Evolutionary conservation across 441 rosid species (phyloP), one percentile per base, ranked within the genome.

Genomic region (Pelargonium citronellum): DNA sequence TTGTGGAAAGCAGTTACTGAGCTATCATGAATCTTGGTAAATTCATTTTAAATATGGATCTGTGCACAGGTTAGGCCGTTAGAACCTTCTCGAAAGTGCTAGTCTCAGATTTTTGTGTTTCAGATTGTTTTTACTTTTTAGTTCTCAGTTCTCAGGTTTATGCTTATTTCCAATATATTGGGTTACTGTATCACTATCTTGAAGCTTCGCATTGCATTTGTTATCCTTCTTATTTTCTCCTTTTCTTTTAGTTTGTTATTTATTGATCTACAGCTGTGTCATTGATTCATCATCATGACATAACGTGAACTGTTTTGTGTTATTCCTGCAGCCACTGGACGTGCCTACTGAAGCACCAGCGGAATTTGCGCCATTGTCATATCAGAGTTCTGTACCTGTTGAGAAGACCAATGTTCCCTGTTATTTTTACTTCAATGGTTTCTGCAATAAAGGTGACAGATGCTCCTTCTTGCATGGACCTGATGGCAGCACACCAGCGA

Each of bases 381-480:
- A 61, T 72, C 80, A 77, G 65, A 43, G 73, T 71, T 70, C 84
- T 68, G 66, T 16, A 3, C 62, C 78, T 1, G 63, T 63, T 55
- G 82, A 79, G 76, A 86, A 81, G 78, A 76, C 68, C 68, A 69
- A 24, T 6, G 53, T 74, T 66, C 89, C 87, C 64, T 86, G 90
- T 78, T 79, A 82, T 55, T 88, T 86, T 64, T 82, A 79, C 65
- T 81, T 71, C 65, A 79, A 68, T 49, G 79, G 87, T 9, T 78
- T 74, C 77, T 88, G 90, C 80, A 78, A 64, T 65, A 84, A 84
- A 78, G 90, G 87, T 2, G 81, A 79, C 19, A 71, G 68, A 20
- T 88, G 92, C 73, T 64, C 76, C 49, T 88, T 77, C 61, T 71
- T 68, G 37, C 92, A 84, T 77, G 84, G 80, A 27, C 75, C 78